These are phyloP conservation scores for thale cress (Arabidopsis thaliana) DNA, from an alignment of 345 rosid species.

Conservation along the genomic window TAIR10.1 NC_003074.8:18535001-18535500, in stretches of 20 bases:
- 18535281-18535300: slow-evolving; percentile 86
- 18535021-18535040: slow-evolving; percentile 92
- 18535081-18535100: slow-evolving; percentile 70
- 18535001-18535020: slow-evolving; percentile 84
- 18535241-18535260: slow-evolving; percentile 15
- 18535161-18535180: not conserved
- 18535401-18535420: slow-evolving; percentile 81
- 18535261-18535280: slow-evolving; percentile 81
- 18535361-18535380: slow-evolving; percentile 90
- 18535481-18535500: not conserved
- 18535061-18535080: slow-evolving; percentile 80
- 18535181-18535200: not conserved
- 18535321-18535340: slow-evolving; percentile 79
- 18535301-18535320: slow-evolving; percentile 83
- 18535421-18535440: slow-evolving; percentile 91
- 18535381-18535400: slow-evolving; percentile 90
- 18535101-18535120: slow-evolving; percentile 92
- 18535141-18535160: not conserved
- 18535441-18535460: slow-evolving; percentile 84
- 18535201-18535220: not conserved
- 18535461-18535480: slow-evolving; percentile 49
- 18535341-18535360: slow-evolving; percentile 89
- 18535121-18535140: slow-evolving; percentile 83
- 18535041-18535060: slow-evolving; percentile 88
- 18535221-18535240: slow-evolving; percentile 8